These are phyloP conservation scores for Acanthamoeba castellanii DNA, from an alignment of 208 protist genomes.

Conservation along the genomic window DNA sequence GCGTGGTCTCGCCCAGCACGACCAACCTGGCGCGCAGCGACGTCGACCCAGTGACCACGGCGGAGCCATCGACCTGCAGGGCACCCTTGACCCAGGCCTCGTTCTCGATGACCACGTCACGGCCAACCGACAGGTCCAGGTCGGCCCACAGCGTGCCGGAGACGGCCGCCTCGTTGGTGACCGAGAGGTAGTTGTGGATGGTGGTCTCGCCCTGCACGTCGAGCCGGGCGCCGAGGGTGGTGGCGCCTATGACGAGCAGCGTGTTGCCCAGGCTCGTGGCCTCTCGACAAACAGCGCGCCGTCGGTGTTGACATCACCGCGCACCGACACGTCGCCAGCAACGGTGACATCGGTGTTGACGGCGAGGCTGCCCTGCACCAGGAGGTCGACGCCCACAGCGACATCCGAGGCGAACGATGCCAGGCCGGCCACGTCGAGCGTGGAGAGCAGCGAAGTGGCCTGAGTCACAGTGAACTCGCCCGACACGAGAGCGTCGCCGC, in stretches of 20 bases:
- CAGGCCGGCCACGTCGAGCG: not conserved
- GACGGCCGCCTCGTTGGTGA: not conserved
- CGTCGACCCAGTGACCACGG: not conserved
- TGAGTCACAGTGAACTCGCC: not conserved
- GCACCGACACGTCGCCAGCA: not conserved
- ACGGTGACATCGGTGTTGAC: not conserved
- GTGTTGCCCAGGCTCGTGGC: not conserved
- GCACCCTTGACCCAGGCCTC: not conserved
- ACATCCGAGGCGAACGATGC: not conserved
- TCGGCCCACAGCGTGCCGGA: not conserved
- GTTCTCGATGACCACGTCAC: not conserved
- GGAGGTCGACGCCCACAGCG: not conserved
- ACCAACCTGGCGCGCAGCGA: not conserved
- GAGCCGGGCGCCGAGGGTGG: not conserved
- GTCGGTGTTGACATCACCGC: not conserved
- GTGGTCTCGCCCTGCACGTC: not conserved
- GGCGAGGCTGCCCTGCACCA: not conserved
- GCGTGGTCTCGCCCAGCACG: not conserved
- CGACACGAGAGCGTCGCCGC: not conserved
- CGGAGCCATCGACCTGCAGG: not conserved
- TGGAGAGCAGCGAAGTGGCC: not conserved
- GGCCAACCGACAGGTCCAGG: not conserved
- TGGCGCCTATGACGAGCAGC: not conserved
- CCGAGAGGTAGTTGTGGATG: not conserved
- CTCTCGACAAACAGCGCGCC: conserved; percentile 1